A percentile compares a stretch with the other conserved stretches of the same genome.
Evolutionary conservation across 2,329 filamentous ascomycete genomes (phyloP).

Genomic region (Madurella mycetomatis): DNA sequence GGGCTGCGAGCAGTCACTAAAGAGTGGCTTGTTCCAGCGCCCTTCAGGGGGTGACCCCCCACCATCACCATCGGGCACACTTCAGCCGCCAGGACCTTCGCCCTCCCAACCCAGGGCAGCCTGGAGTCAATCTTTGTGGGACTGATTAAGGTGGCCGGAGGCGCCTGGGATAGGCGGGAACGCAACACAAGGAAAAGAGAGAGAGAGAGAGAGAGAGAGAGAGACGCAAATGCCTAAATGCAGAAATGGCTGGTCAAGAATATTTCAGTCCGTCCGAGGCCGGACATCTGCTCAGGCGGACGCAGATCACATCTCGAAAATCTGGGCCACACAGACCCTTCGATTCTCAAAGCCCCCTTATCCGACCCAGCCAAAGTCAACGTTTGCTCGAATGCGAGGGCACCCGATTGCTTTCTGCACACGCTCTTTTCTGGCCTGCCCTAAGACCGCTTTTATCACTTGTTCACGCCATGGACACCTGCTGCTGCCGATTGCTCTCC

Average conservation of each 20-base stretch:
- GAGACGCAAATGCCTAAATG: not conserved
- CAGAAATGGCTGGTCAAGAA: not conserved
- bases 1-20: constrained; percentile 4
- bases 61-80: not conserved
- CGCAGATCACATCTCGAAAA: constrained; percentile 7
- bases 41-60: not conserved
- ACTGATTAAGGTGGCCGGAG: not conserved
- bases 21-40: not conserved
- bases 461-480: not conserved
- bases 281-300: not conserved
- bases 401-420: not conserved
- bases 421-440: not conserved
- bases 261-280: not conserved
- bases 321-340: not conserved
- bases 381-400: not conserved
- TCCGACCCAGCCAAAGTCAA: not conserved
- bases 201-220: too few species aligned
- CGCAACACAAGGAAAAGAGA: not conserved
- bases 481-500: constrained; percentile 8
- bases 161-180: not conserved
- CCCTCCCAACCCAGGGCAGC: not conserved
- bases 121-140: constrained; percentile 2
- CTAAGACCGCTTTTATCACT: not conserved
- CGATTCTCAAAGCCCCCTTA: not conserved
- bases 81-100: not conserved